phyloP scores from a whole-genome alignment of 805 yeast genomes.

The Metschnikowia continentalis region DNA sequence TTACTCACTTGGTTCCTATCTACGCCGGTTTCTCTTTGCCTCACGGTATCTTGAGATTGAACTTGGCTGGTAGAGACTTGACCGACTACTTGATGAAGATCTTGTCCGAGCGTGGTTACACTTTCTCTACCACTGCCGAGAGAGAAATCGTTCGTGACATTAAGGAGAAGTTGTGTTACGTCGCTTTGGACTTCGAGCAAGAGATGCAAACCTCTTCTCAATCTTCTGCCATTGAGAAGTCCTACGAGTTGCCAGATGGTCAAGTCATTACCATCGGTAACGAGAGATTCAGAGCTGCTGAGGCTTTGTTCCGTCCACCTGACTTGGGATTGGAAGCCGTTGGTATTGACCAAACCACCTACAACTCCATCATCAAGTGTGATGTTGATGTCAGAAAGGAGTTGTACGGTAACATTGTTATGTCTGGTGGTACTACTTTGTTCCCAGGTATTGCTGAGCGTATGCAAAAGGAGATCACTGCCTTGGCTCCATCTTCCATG shows the following conservation, averaged over 20 bases:
- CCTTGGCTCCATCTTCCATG: slow-evolving; percentile 99
- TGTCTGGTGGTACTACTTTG: slow-evolving; percentile 99
- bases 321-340: slow-evolving; percentile 88
- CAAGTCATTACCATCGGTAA: slow-evolving; percentile 99
- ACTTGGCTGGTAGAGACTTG: slow-evolving; percentile 99
- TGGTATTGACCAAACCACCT: slow-evolving; percentile 98
- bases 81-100: slow-evolving; percentile 99
- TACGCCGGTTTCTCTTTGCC: slow-evolving; percentile 99
- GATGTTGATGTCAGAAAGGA: slow-evolving; percentile 99
- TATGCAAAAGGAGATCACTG: slow-evolving; percentile 99
- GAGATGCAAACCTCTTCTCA: slow-evolving; percentile 99
- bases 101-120: slow-evolving; percentile 96
- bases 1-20: slow-evolving; percentile 99
- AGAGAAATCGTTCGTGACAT: slow-evolving; percentile 93
- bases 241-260: slow-evolving; percentile 99
- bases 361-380: slow-evolving; percentile 95
- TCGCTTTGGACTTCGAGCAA: slow-evolving; percentile 98
- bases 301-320: slow-evolving; percentile 98
- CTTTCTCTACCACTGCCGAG: slow-evolving; percentile 98
- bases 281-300: slow-evolving; percentile 99
- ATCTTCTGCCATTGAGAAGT: slow-evolving; percentile 96
- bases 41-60: slow-evolving; percentile 97
- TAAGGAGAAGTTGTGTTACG: slow-evolving; percentile 98
- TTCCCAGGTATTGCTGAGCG: slow-evolving; percentile 99
- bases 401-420: slow-evolving; percentile 97